Conservation (phyloP, 495 filamentous ascomycete species). For the Penicillium flavigenum region DNA sequence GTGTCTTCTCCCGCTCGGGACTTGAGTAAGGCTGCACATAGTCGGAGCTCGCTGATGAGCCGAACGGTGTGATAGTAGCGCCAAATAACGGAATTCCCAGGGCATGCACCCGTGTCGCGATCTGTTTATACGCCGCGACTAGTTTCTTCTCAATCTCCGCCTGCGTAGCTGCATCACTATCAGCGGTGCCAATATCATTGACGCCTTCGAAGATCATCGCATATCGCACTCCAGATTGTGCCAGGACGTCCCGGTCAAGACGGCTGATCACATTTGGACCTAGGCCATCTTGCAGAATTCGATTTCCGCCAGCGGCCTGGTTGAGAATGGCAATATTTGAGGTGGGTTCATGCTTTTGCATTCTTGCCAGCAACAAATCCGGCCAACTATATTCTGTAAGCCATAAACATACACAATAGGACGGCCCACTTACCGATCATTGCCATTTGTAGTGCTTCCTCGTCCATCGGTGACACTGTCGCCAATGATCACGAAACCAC, state of each 20-base stretch:
- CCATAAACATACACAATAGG: not conserved
- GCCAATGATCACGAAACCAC: conserved; percentile 61
- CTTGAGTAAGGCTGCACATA: conserved; percentile 50
- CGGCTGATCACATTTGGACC: conserved; percentile 62
- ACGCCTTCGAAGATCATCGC: conserved; percentile 72
- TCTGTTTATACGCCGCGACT: conserved; percentile 57
- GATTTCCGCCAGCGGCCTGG: conserved; percentile 73
- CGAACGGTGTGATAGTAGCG: conserved; percentile 70
- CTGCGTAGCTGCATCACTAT: conserved; percentile 47
- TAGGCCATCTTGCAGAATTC: conserved; percentile 59
- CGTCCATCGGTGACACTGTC: conserved; percentile 76
- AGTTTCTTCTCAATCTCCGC: conserved; percentile 50
- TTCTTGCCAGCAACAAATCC: conserved; percentile 57
- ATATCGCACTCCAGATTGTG: conserved; percentile 56
- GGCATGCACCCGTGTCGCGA: conserved; percentile 55
- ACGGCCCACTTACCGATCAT: conserved; percentile 54
- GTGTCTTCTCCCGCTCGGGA: conserved; percentile 54
- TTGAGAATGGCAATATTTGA: conserved; percentile 58
- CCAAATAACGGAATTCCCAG: conserved; percentile 58
- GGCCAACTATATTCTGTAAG: conserved; percentile 53
- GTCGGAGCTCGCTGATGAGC: conserved; percentile 32
- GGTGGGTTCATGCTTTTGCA: conserved; percentile 50
- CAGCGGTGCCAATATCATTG: conserved; percentile 65
- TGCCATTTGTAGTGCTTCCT: conserved; percentile 60
- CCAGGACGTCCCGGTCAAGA: conserved; percentile 63